phyloP scores from a whole-genome alignment of 2,329 filamentous ascomycete genomes.

The Botrytis byssoidea region DNA sequence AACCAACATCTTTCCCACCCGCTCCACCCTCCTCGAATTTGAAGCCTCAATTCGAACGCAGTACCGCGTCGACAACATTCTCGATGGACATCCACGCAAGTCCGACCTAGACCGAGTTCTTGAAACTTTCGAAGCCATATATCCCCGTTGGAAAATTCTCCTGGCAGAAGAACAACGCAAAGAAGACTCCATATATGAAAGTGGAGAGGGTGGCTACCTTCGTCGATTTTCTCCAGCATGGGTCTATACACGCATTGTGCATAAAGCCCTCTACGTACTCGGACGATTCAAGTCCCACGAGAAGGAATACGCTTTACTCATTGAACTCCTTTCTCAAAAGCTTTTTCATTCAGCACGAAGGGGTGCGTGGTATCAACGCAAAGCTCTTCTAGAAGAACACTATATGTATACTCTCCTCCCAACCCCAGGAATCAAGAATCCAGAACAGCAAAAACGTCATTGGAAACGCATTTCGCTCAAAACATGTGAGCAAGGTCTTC shows the following conservation, averaged over 20 bases:
- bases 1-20: slow-evolving; percentile 80
- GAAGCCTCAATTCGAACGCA: slow-evolving; percentile 83
- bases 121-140: slow-evolving; percentile 68
- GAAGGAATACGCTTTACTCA: slow-evolving; percentile 71
- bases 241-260: slow-evolving; percentile 88
- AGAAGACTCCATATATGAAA: slow-evolving; percentile 74
- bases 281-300: slow-evolving; percentile 79
- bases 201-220: slow-evolving; percentile 83
- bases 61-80: slow-evolving; percentile 73
- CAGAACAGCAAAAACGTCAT: slow-evolving; percentile 69
- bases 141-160: slow-evolving; percentile 76
- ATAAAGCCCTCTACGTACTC: slow-evolving; percentile 78
- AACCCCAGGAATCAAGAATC: slow-evolving; percentile 30
- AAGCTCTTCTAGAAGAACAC: slow-evolving; percentile 89
- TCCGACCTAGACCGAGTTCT: slow-evolving; percentile 66
- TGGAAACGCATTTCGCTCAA: slow-evolving; percentile 75
- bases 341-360: slow-evolving; percentile 83
- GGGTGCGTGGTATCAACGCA: slow-evolving; percentile 93
- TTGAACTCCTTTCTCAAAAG: slow-evolving; percentile 73
- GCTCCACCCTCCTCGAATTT: slow-evolving; percentile 77
- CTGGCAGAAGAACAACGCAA: slow-evolving; percentile 73
- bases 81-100: slow-evolving; percentile 71
- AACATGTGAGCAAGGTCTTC: slow-evolving; percentile 83
- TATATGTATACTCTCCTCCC: slow-evolving; percentile 70
- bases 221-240: slow-evolving; percentile 87